Conservation (phyloP, 2,329 filamentous ascomycete genomes). For the Cytospora piceae region DNA sequence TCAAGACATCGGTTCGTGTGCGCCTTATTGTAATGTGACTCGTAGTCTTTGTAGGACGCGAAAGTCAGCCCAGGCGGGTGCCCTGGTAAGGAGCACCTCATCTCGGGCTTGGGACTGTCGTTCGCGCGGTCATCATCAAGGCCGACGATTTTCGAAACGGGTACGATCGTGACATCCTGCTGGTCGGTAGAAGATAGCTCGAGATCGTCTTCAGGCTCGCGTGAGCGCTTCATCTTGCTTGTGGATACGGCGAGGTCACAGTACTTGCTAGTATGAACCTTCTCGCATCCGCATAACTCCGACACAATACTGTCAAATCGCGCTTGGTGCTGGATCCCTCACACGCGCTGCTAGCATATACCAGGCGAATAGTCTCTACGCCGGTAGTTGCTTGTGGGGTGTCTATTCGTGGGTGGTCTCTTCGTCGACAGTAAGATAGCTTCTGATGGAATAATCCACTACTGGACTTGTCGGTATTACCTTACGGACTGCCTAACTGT, state of each 20-base stretch:
- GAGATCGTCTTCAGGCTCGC: slow-evolving; percentile 56
- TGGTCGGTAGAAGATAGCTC: slow-evolving; percentile 25
- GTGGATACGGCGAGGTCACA: neutral
- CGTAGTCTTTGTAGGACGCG: slow-evolving; percentile 76
- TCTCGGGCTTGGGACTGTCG: slow-evolving; percentile 50
- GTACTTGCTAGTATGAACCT: slow-evolving; percentile 11
- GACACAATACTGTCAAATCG: neutral
- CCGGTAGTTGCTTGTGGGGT: neutral
- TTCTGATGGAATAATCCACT: neutral
- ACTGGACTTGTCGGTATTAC: neutral
- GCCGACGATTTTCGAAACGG: slow-evolving; percentile 60
- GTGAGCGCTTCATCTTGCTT: slow-evolving; percentile 64
- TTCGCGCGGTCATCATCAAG: slow-evolving; percentile 53
- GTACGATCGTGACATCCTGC: slow-evolving; percentile 34
- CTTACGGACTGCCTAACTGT: neutral
- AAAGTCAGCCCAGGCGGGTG: slow-evolving; percentile 75
- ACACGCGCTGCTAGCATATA: neutral
- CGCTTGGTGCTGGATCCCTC: neutral
- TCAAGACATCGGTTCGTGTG: slow-evolving; percentile 86
- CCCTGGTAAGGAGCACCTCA: slow-evolving; percentile 82
- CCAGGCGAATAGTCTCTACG: neutral
- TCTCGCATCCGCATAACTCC: neutral
- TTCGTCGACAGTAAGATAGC: neutral
- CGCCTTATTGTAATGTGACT: slow-evolving; percentile 79
- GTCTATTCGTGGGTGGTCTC: neutral